Evolutionary conservation across 176 grass and related monocot genomes (phyloP).

Genomic region (Puccinellia tenuiflora): DNA sequence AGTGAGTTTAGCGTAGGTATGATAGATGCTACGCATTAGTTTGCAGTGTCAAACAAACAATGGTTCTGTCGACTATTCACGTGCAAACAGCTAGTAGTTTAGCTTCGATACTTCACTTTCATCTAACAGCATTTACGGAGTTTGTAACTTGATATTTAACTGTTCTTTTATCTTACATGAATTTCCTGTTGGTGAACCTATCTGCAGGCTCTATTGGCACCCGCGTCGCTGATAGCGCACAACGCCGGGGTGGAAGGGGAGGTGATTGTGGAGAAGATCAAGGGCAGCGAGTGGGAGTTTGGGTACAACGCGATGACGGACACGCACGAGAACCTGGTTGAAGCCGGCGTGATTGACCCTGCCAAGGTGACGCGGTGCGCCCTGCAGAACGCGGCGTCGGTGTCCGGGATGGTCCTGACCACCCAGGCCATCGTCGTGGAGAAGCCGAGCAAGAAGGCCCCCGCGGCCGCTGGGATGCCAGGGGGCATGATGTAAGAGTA

Average conservation of each 20-base stretch:
- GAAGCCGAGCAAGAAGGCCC: constrained; percentile 64
- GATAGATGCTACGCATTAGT: not conserved
- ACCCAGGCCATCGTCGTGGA: constrained; percentile 88
- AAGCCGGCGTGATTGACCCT: constrained; percentile 78
- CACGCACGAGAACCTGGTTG: constrained; percentile 75
- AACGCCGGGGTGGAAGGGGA: constrained; percentile 91
- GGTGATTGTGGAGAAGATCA: constrained; percentile 79
- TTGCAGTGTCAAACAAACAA: not conserved
- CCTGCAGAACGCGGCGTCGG: constrained; percentile 60
- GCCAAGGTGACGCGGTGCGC: constrained; percentile 83
- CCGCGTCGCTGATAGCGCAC: constrained; percentile 70
- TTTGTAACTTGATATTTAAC: not conserved
- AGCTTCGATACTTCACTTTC: not conserved
- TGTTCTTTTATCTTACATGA: not conserved
- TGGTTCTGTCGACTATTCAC: not conserved
- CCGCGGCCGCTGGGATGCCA: constrained; percentile 23
- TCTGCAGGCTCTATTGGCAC: constrained; percentile 60
- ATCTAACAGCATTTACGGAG: not conserved
- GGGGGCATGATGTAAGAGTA: constrained; percentile 34
- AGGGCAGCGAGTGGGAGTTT: constrained; percentile 66
- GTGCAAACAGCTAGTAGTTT: not conserved
- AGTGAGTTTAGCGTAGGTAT: no score
- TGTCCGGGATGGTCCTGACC: constrained; percentile 89
- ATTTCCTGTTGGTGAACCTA: not conserved
- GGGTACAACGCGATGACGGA: constrained; percentile 91